Evolutionary conservation across 2,329 filamentous ascomycete species (phyloP).

Genomic region (Pseudocercospora fijiensis): DNA sequence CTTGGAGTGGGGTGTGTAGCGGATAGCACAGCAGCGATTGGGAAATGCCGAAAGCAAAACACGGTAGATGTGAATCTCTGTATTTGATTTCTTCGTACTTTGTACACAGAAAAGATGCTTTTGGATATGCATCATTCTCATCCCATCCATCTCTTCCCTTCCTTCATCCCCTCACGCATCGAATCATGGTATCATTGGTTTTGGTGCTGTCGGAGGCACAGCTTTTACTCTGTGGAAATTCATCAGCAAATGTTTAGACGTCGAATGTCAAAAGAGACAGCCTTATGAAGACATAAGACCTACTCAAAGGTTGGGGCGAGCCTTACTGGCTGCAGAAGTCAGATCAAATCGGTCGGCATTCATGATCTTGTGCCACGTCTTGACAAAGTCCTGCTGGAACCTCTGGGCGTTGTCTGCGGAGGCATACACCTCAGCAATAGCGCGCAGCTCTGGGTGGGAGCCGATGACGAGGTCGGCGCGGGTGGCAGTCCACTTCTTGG

Average conservation of each 20-base stretch:
- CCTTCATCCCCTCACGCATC: neutral
- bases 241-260: neutral
- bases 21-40: neutral
- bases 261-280: neutral
- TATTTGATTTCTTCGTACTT: neutral
- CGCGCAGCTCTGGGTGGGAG: constrained; percentile 71
- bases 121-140: neutral
- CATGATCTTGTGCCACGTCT: constrained; percentile 73
- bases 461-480: constrained; percentile 70
- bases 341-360: constrained; percentile 69
- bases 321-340: constrained; percentile 20
- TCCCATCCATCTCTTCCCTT: neutral
- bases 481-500: constrained; percentile 67
- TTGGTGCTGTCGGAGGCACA: neutral
- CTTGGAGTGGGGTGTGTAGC: too few relatives aligned
- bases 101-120: neutral
- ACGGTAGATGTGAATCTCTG: neutral
- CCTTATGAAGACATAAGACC: neutral
- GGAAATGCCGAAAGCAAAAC: neutral
- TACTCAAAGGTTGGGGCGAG: constrained; percentile 16
- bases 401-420: constrained; percentile 59
- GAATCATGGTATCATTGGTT: neutral
- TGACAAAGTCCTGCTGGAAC: constrained; percentile 70
- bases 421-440: constrained; percentile 68
- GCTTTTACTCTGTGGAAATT: neutral